Evolutionary conservation across 371 early-diverging fungal species (phyloP).

Genomic region (Rhizopus delemar): DNA sequence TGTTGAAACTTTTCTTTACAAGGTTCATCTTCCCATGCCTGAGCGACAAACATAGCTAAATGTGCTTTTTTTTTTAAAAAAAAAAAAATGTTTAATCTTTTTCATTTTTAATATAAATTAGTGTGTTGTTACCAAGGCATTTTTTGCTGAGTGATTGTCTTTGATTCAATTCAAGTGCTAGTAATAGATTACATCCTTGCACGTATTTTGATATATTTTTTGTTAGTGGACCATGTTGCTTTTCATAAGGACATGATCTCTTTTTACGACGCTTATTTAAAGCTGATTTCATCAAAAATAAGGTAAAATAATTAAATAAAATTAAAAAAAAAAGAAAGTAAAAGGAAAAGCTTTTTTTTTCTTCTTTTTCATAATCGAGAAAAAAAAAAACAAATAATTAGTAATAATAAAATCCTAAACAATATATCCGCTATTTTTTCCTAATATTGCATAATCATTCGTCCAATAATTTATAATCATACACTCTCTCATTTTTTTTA

Average conservation of each 20-base stretch:
- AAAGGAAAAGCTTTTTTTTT: no score
- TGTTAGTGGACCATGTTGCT: conserved; percentile 2
- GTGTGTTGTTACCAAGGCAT: conserved; percentile 34
- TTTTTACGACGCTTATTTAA: conserved; percentile 7
- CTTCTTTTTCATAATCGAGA: no score
- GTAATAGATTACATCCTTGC: conserved; percentile 36
- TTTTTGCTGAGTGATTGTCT: conserved; percentile 27
- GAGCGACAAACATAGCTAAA: conserved; percentile 39
- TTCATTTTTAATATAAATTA: conserved; percentile 9
- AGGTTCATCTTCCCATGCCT: conserved; percentile 47
- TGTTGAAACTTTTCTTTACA: conserved; percentile 30
- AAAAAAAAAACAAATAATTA: no score
- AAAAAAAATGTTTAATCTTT: neutral
- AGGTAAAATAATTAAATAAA: no score
- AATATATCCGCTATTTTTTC: no score
- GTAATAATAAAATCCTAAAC: no score
- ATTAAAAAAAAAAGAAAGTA: no score
- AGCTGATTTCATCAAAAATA: conserved; percentile 6
- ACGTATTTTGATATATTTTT: conserved; percentile 22
- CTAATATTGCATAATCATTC: no score
- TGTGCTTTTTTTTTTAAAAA: conserved; percentile 26
- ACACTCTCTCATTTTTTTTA: no score
- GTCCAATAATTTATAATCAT: no score
- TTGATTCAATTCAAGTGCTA: conserved; percentile 43
- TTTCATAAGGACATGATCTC: conserved; percentile 18